phyloP scores from a whole-genome alignment of 2,329 filamentous ascomycete genomes.

The Hirsutella thompsonii region DNA sequence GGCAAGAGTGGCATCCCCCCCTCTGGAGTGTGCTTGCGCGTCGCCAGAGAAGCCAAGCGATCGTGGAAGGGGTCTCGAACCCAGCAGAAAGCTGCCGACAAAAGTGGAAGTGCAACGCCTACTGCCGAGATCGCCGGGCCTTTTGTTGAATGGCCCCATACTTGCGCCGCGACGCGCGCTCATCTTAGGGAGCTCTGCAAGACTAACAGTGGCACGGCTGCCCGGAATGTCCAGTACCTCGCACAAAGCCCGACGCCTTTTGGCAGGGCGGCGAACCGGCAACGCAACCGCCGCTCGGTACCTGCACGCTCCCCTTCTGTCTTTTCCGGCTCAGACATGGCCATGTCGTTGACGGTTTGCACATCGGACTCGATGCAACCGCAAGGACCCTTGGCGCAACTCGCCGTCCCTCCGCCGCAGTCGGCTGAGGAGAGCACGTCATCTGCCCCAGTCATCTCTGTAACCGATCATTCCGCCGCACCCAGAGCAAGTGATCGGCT shows the following conservation, averaged over 20 bases:
- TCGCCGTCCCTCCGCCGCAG: conserved; percentile 31
- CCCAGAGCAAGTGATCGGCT: conserved; percentile 22
- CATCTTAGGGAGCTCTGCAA: conserved; percentile 52
- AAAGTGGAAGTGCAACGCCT: conserved; percentile 43
- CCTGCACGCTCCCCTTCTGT: conserved; percentile 31
- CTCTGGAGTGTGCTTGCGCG: conserved; percentile 49
- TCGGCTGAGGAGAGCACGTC: conserved; percentile 5
- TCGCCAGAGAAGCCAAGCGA: conserved; percentile 51
- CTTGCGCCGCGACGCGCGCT: conserved; percentile 46
- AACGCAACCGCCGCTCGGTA: conserved; percentile 34
- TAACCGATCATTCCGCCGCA: conserved; percentile 2
- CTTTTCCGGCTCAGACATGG: conserved; percentile 50
- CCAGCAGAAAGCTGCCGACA: conserved; percentile 17
- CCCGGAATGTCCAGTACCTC: conserved; percentile 30
- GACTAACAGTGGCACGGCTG: conserved; percentile 32
- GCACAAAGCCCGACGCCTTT: conserved; percentile 44
- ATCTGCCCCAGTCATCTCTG: not conserved
- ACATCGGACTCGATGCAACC: conserved; percentile 54
- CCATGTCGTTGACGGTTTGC: conserved; percentile 47
- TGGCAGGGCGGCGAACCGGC: conserved; percentile 33
- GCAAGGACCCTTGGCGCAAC: conserved; percentile 45
- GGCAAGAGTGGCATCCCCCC: conserved; percentile 52
- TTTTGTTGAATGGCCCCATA: conserved; percentile 52
- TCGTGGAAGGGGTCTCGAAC: conserved; percentile 52
- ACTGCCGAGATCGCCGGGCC: conserved; percentile 32